Evolutionary conservation across 768 basidiomycete species (phyloP), one percentile per base, ranked within the genome.

Genomic region (Tylopilus rubrobrunneus): DNA sequence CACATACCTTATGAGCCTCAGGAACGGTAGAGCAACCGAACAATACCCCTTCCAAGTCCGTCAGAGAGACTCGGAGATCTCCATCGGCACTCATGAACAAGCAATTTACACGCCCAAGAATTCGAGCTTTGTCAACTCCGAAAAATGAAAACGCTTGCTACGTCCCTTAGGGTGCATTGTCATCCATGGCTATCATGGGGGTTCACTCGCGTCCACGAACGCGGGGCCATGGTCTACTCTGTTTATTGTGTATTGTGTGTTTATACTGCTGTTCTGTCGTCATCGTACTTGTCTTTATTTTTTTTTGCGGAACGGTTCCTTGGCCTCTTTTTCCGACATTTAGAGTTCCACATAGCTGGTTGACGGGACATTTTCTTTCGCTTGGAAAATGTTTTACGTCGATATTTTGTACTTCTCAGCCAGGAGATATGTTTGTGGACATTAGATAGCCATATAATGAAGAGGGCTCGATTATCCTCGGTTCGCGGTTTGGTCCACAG

Each of bases 31-130:
- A 0, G 2, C 4, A 5, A 34, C 36, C 2, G 61, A 66, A 14
- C 0, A 72, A 51, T 74, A 63, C 45, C 53, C 59, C 27, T 68
- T 73, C 49, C 56, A 67, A 25, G 63, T 72, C 7, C 66, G 69
- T 15, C 65, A 73, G 8, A 58, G 61, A 53, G 65, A 62, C 44
- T 72, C 71, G 3, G 62, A 60, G 17, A 60, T 66, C 45, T 73
- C 71, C 1, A 58, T 71, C 37, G 73, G 70, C 37, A 69, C 71
- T 1, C 63, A 63, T 25, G 68, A 67, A 14, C 66, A 59, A 36
- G 67, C 55, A 39, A 45, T 34, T 8, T 56, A 59, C 43, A 67
- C 66, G 29, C 63, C 62, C 6, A 63, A 61, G 36, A 60, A 58
- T 37, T 65, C 60, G 36, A 67, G 56, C 37, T 69, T 71, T 48